Evolutionary conservation across 352 stramenopile genomes (phyloP).

Genomic region (Globisporangium nagaii): DNA sequence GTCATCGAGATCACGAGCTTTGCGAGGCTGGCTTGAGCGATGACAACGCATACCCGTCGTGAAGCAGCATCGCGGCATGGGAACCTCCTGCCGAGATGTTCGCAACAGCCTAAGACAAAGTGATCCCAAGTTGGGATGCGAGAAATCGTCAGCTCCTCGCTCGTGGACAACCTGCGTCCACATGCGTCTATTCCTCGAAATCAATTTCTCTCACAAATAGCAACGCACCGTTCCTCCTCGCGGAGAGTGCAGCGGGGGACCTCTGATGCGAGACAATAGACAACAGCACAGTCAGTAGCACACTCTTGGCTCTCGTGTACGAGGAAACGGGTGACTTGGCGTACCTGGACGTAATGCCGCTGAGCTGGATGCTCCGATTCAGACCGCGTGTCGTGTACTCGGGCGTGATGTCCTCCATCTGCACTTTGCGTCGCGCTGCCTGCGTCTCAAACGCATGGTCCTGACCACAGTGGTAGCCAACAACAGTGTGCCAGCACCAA

Average conservation of each 20-base stretch:
- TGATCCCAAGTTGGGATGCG: too few relatives aligned
- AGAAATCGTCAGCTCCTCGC: background rate
- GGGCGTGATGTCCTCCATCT: conserved; percentile 49
- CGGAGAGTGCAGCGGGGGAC: conserved; percentile 51
- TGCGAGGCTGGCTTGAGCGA: background rate
- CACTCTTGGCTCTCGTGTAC: background rate
- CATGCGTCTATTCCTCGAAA: background rate
- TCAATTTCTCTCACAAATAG: background rate
- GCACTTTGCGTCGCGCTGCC: conserved; percentile 39
- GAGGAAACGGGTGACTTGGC: background rate
- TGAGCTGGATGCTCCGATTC: conserved; percentile 61
- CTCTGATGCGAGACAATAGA: conserved; percentile 20
- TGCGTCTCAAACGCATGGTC: conserved; percentile 45
- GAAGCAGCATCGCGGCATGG: conserved; percentile 76
- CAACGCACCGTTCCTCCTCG: conserved; percentile 39
- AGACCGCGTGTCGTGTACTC: conserved; percentile 56
- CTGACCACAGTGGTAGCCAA: conserved; percentile 12
- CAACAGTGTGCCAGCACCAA: background rate
- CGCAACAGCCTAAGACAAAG: conserved; percentile 35
- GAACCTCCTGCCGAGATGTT: conserved; percentile 71
- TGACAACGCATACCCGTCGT: conserved; percentile 49
- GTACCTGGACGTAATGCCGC: conserved; percentile 75
- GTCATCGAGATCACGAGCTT: background rate
- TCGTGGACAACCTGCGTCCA: too few relatives aligned
- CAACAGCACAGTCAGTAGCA: background rate